A percentile compares a stretch with the other conserved stretches of the same genome.
Evolutionary conservation across 768 basidiomycete genomes (phyloP).

Genomic region (Termitomyces sp.): DNA sequence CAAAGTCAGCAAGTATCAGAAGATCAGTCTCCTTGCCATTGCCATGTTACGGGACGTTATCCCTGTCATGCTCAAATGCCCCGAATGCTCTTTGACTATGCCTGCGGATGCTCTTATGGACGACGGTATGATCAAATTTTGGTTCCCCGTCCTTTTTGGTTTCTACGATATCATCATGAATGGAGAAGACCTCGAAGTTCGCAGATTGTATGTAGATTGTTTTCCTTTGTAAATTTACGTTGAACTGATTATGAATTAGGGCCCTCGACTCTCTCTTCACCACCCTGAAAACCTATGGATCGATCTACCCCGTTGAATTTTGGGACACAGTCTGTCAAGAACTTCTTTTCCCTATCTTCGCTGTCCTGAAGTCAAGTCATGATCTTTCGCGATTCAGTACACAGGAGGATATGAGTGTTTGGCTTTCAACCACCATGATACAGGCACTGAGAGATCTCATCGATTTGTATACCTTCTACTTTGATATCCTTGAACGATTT

Average conservation of each 20-base stretch:
- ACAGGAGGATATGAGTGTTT: conserved; percentile 99
- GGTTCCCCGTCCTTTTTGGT: conserved; percentile 96
- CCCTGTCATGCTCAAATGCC: conserved; percentile 81
- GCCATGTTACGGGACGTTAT: conserved; percentile 94
- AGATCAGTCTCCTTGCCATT: conserved; percentile 93
- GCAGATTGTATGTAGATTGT: conserved; percentile 72
- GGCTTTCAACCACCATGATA: conserved; percentile 99
- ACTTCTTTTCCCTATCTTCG: conserved; percentile 96
- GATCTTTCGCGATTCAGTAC: conserved; percentile 91
- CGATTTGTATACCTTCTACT: conserved; percentile 94
- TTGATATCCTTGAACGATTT: conserved; percentile 83
- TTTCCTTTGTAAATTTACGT: not conserved
- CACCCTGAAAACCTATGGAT: conserved; percentile 87
- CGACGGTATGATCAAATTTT: conserved; percentile 92
- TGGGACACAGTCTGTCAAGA: conserved; percentile 98
- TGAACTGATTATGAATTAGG: conserved; percentile 34
- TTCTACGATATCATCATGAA: conserved; percentile 99
- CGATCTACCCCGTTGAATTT: conserved; percentile 82
- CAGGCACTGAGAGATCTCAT: conserved; percentile 94
- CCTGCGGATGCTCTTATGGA: conserved; percentile 38
- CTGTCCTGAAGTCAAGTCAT: conserved; percentile 88
- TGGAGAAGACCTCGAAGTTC: conserved; percentile 96
- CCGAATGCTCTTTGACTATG: conserved; percentile 48
- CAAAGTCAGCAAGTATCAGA: conserved; percentile 99
- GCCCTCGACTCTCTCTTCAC: conserved; percentile 96